phyloP scores from a whole-genome alignment of 1,139 yeast species.

The Hansenula sp. region DNA sequence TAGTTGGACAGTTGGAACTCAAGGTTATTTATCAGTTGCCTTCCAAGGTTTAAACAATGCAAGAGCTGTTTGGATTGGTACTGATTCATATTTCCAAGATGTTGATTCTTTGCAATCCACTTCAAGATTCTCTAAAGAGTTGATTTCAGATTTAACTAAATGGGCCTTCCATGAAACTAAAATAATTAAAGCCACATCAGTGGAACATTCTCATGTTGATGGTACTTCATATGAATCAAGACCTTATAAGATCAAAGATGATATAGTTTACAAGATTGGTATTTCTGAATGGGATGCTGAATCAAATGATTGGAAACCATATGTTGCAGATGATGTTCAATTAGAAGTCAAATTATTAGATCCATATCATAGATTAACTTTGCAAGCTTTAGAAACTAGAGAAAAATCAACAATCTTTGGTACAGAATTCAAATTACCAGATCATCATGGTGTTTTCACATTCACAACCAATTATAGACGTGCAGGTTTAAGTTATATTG shows the following conservation, averaged over 20 bases:
- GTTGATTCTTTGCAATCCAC: conserved; percentile 17
- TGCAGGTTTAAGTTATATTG: conserved; percentile 67
- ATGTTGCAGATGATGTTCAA: conserved; percentile 56
- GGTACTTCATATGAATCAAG: conserved; percentile 41
- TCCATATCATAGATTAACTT: conserved; percentile 83
- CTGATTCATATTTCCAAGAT: conserved; percentile 46
- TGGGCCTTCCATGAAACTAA: conserved; percentile 79
- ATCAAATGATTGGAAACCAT: conserved; percentile 62
- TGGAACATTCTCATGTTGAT: conserved; percentile 42
- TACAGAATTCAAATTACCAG: conserved; percentile 73
- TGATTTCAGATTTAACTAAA: conserved; percentile 48
- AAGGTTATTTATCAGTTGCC: conserved; percentile 74
- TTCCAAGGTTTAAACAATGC: conserved; percentile 81
- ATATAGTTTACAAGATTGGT: conserved; percentile 60
- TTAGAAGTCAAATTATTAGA: conserved; percentile 87
- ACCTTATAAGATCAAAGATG: conserved; percentile 70
- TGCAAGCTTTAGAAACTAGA: conserved; percentile 31
- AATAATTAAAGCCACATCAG: conserved; percentile 54
- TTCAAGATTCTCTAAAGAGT: conserved; percentile 22
- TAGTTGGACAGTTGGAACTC: conserved; percentile 81
- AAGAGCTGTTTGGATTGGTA: conserved; percentile 80
- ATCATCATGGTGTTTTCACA: conserved; percentile 96
- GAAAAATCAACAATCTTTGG: conserved; percentile 40
- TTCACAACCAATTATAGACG: conserved; percentile 78
- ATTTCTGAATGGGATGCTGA: conserved; percentile 58